Base-by-base conservation (phyloP, 202 grass and related monocot genomes). In the Saccharum hybrid region DNA sequence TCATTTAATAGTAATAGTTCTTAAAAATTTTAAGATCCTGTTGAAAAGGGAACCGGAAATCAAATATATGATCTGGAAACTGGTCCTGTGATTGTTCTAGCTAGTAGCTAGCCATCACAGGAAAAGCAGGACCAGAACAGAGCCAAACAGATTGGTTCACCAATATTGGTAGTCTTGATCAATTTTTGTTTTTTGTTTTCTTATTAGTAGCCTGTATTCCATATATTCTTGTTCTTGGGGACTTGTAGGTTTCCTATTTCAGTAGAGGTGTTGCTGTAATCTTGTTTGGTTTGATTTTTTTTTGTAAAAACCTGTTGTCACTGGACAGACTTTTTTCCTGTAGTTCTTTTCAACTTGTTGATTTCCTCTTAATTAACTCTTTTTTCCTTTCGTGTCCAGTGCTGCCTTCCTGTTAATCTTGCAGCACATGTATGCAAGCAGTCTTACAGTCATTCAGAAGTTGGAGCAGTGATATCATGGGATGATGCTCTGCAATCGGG, bases 361-460 rank as follows among this genome's bases (percentile, higher is more conserved):
- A 85, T n/a, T 45, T 85, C 7, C 59, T 71, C 10, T 42, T 85
- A 60, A 76, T 43, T 2, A 81, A 26, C 40, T 59, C 11, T 66
- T 48, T 85, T 5, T 82, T 79, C 61, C 62, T 3, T 54, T 69
- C 34, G n/a, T 76, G 42, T 12, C 0, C 79, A 98, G 96, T 98
- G 93, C 81, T 98, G 96, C 76, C 92, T 98, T 84, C 91, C 90
- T 72, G 88, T 80, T 9, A 98, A 98, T 68, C 84, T 88, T 8
- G 72, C 67, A 10, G 71, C 85, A 0, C 93, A 98, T 74, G 81
- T 83, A 37, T 98, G 96, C 46, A 34, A 86, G 66, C 74, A 64
- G 10, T 61, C 93, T 31, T 95, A 95, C 89, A 93, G 42, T 38
- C 96, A 98, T 74, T 76, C 83, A 19, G 96, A 95, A 74, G 56